These are phyloP conservation scores for Miscanthus lutarioriparius DNA, from an alignment of 176 grass and related monocot genomes.

Conservation along the genomic window DNA sequence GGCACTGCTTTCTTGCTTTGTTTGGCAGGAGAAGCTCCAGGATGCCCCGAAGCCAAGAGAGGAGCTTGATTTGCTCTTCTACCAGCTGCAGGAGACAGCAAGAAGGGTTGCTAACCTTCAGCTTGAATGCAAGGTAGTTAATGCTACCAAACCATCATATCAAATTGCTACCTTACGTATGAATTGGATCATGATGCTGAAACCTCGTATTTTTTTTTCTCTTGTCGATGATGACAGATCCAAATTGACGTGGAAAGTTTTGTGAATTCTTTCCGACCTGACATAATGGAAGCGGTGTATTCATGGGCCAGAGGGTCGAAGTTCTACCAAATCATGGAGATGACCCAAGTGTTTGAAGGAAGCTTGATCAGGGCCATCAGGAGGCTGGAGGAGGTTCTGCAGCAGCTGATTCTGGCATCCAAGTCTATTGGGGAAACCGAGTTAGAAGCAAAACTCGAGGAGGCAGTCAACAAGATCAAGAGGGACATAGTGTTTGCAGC, in stretches of 20 bases:
- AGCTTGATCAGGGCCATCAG: constrained; percentile 94
- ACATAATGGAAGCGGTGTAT: constrained; percentile 93
- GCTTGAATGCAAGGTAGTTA: constrained; percentile 88
- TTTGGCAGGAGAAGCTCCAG: constrained; percentile 91
- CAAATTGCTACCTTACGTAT: neutral
- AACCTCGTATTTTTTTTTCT: neutral
- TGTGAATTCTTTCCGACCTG: constrained; percentile 78
- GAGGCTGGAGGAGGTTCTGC: constrained; percentile 89
- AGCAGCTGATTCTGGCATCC: constrained; percentile 87
- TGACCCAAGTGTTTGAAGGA: constrained; percentile 85
- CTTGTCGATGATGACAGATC: constrained; percentile 39
- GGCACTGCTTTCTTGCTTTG: constrained; percentile 88
- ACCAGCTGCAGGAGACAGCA: constrained; percentile 49
- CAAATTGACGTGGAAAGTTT: constrained; percentile 84
- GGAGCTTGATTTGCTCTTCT: constrained; percentile 65
- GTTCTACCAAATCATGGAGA: constrained; percentile 91
- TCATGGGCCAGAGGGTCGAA: constrained; percentile 82
- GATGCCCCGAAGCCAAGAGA: constrained; percentile 87
- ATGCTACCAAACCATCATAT: neutral
- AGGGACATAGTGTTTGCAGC: constrained; percentile 71
- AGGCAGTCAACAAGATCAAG: constrained; percentile 71
- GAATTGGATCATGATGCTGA: constrained; percentile 13
- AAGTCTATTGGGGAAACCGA: constrained; percentile 76
- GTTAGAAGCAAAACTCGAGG: constrained; percentile 87
- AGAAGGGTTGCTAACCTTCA: constrained; percentile 56